Conservation (phyloP, 768 basidiomycete species). For the Boletus reticuloceps region DNA sequence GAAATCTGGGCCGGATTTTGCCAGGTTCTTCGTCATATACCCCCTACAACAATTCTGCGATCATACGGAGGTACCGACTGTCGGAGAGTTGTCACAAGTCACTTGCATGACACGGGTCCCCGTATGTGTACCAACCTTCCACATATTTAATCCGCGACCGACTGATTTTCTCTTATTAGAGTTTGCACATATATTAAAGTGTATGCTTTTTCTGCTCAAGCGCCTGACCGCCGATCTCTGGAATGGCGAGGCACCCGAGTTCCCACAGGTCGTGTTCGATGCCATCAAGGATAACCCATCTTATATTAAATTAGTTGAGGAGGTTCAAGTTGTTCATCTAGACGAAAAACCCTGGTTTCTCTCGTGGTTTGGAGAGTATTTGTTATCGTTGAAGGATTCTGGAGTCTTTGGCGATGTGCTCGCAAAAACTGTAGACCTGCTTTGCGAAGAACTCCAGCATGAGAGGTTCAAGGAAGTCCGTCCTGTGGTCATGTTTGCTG, state of each 20-base stretch:
- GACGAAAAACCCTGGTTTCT: constrained; percentile 48
- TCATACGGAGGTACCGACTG: constrained; percentile 40
- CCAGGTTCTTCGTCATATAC: constrained; percentile 51
- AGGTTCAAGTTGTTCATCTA: constrained; percentile 18
- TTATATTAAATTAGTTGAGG: constrained; percentile 47
- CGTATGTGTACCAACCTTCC: constrained; percentile 45
- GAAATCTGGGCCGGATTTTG: constrained; percentile 54
- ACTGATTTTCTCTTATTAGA: constrained; percentile 38
- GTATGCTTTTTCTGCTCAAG: constrained; percentile 58
- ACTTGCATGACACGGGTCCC: constrained; percentile 56
- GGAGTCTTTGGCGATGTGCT: constrained; percentile 61
- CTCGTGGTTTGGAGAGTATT: constrained; percentile 63
- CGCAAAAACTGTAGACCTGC: constrained; percentile 66
- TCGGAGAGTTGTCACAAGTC: constrained; percentile 54
- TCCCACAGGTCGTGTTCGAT: constrained; percentile 77
- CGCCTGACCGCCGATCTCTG: constrained; percentile 60
- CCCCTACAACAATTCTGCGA: constrained; percentile 40
- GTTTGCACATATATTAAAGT: constrained; percentile 56
- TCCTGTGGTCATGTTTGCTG: constrained; percentile 57
- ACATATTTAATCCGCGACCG: neutral
- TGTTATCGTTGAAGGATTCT: constrained; percentile 52
- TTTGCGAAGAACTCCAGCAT: constrained; percentile 82
- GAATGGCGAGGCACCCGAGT: constrained; percentile 67
- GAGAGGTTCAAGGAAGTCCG: constrained; percentile 61
- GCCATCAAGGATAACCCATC: constrained; percentile 76